Percentiles rank a stretch among this genome's conserved stretches.
Evolutionary conservation across 768 basidiomycete species (phyloP).

Genomic region (Mycena chlorophos): DNA sequence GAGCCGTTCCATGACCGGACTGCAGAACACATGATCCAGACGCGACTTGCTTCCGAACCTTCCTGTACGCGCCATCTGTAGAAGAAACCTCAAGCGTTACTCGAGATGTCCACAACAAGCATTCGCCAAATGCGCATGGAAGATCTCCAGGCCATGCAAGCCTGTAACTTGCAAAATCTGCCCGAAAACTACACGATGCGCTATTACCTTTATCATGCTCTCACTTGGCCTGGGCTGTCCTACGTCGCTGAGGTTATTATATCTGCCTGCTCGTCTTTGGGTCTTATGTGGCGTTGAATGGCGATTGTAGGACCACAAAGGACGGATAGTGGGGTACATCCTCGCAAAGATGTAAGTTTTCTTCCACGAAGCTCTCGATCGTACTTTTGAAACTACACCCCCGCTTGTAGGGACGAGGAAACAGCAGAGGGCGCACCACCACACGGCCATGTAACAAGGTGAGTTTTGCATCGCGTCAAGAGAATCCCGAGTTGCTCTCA

Average conservation of each 20-base stretch:
- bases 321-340: slow-evolving; percentile 92
- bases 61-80: no score
- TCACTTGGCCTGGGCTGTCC: slow-evolving; percentile 95
- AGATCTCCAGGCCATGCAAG: slow-evolving; percentile 93
- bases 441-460: slow-evolving; percentile 85
- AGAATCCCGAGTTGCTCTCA: no score
- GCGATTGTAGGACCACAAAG: slow-evolving; percentile 68
- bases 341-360: slow-evolving; percentile 89
- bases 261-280: no score
- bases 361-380: background rate
- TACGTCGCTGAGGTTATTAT: slow-evolving; percentile 77
- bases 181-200: slow-evolving; percentile 93
- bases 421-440: slow-evolving; percentile 61
- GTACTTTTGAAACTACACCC: slow-evolving; percentile 15
- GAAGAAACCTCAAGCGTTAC: background rate
- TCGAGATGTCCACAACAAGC: slow-evolving; percentile 37
- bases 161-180: slow-evolving; percentile 91
- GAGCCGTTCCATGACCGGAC: no score
- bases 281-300: no score
- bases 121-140: slow-evolving; percentile 56
- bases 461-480: background rate
- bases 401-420: slow-evolving; percentile 61
- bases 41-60: no score
- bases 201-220: slow-evolving; percentile 85
- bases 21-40: no score